Conservation (phyloP, 2,329 filamentous ascomycete species). For the Fusarium chaquense region DNA sequence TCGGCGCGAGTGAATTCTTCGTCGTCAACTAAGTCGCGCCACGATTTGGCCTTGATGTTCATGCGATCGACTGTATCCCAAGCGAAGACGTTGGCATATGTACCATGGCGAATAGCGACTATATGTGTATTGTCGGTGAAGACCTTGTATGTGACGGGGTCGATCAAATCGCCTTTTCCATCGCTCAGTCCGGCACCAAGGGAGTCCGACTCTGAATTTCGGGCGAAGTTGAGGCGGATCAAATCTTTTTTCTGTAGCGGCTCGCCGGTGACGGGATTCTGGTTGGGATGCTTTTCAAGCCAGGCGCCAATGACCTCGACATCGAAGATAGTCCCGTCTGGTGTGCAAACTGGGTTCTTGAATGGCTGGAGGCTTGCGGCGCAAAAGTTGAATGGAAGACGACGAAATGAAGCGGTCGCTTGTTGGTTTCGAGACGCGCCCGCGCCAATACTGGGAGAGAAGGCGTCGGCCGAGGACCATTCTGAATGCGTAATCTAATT, state of each 20-base stretch:
- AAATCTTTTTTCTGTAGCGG: conserved; percentile 84
- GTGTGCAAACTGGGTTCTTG: conserved; percentile 91
- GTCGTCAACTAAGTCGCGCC: conserved; percentile 90
- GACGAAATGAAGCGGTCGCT: conserved; percentile 75
- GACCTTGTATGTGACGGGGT: conserved; percentile 97
- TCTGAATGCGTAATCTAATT: conserved; percentile 90
- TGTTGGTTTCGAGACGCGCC: conserved; percentile 67
- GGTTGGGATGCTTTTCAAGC: conserved; percentile 88
- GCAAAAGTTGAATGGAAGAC: conserved; percentile 98
- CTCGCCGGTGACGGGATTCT: conserved; percentile 88
- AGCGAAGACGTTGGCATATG: conserved; percentile 93
- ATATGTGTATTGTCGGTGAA: conserved; percentile 99
- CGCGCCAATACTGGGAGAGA: conserved; percentile 81
- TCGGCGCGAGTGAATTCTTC: conserved; percentile 88
- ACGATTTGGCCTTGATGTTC: conserved; percentile 97
- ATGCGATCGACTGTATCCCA: conserved; percentile 95
- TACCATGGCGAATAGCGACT: conserved; percentile 82
- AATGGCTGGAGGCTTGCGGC: conserved; percentile 96
- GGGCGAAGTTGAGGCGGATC: conserved; percentile 90
- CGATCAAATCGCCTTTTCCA: conserved; percentile 83
- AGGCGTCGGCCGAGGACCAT: conserved; percentile 93
- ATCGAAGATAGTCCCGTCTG: conserved; percentile 90
- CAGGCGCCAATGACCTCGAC: conserved; percentile 93
- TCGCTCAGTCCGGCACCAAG: conserved; percentile 62
- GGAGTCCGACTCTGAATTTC: conserved; percentile 79